Percentiles rank a stretch among this genome's conserved stretches.
These are phyloP conservation scores for Cyberlindnera mississippiensis DNA, from an alignment of 805 yeast species.

Conservation along the genomic window DNA sequence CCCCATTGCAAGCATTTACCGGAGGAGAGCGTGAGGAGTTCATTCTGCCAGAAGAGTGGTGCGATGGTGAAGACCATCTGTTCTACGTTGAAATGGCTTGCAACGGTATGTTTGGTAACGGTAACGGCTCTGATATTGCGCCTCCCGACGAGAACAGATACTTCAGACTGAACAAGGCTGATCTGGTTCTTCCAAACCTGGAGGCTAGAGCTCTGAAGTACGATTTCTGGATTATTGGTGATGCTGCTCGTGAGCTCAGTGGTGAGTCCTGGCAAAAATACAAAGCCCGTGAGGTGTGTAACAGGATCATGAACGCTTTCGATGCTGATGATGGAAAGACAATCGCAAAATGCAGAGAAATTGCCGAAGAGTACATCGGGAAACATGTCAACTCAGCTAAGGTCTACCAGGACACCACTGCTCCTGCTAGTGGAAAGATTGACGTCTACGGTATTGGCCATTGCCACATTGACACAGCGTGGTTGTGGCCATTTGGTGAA, in stretches of 20 bases:
- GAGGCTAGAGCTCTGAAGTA: conserved; percentile 72
- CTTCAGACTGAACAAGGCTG: conserved; percentile 67
- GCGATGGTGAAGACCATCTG: conserved; percentile 47
- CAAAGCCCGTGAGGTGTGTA: conserved; percentile 76
- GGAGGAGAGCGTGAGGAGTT: conserved; percentile 79
- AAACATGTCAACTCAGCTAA: conserved; percentile 54
- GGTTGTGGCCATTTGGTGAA: conserved; percentile 99
- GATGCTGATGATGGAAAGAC: conserved; percentile 63
- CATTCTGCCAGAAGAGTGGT: conserved; percentile 56
- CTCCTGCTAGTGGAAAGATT: conserved; percentile 31
- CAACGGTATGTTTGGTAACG: conserved; percentile 90
- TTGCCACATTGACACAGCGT: conserved; percentile 96
- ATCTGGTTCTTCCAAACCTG: conserved; percentile 73
- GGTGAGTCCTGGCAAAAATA: conserved; percentile 78
- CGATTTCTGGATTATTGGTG: conserved; percentile 87
- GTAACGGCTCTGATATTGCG: conserved; percentile 52
- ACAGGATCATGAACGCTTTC: conserved; percentile 77
- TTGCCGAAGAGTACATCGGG: conserved; percentile 67
- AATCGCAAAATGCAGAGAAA: conserved; percentile 57
- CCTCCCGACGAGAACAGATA: conserved; percentile 72
- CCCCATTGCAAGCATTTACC: conserved; percentile 78
- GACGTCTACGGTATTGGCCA: conserved; percentile 87
- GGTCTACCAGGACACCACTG: conserved; percentile 49
- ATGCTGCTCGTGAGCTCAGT: conserved; percentile 84
- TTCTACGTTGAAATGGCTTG: conserved; percentile 89